These are phyloP conservation scores for Camellia sinensis DNA, from an alignment of 148 eudicot genomes.

Conservation along the genomic window DNA sequence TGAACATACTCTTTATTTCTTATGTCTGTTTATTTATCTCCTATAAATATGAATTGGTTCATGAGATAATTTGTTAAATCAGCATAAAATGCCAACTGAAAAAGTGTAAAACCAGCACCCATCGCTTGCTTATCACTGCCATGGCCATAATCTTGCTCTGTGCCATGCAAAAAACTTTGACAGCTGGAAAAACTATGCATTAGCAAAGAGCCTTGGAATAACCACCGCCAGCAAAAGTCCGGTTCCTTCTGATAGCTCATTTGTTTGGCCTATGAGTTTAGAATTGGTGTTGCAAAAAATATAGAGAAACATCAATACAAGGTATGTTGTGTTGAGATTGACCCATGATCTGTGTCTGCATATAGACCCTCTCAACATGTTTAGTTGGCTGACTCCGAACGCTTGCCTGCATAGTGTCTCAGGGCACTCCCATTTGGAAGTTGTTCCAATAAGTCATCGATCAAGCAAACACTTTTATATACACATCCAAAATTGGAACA, in stretches of 20 bases:
- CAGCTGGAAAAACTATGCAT: constrained; percentile 52
- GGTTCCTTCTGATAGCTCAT: constrained; percentile 34
- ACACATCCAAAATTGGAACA: too few species aligned
- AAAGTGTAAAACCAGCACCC: constrained; percentile 39
- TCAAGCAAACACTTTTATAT: too few species aligned
- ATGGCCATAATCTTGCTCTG: constrained; percentile 63
- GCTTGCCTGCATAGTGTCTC: constrained; percentile 65
- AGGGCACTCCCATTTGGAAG: constrained; percentile 55
- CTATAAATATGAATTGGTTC: too few species aligned
- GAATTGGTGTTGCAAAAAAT: constrained; percentile 40
- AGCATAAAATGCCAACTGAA: constrained; percentile 57
- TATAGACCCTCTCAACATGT: constrained; percentile 47
- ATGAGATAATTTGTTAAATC: neutral
- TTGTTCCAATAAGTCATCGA: neutral
- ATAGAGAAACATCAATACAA: constrained; percentile 22
- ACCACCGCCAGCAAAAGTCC: constrained; percentile 43
- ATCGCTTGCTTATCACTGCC: constrained; percentile 39
- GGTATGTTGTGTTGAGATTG: constrained; percentile 33
- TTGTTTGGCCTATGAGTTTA: constrained; percentile 44
- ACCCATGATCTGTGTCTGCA: constrained; percentile 56
- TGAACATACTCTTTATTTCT: too few species aligned
- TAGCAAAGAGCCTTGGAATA: constrained; percentile 67
- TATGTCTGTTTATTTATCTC: too few species aligned
- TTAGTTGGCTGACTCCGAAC: constrained; percentile 39
- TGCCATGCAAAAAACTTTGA: constrained; percentile 58